Evolutionary conservation across 202 grass and related monocot genomes (phyloP), one percentile per base, ranked within the genome.

Genomic region (Miscanthus sacchariflorus): DNA sequence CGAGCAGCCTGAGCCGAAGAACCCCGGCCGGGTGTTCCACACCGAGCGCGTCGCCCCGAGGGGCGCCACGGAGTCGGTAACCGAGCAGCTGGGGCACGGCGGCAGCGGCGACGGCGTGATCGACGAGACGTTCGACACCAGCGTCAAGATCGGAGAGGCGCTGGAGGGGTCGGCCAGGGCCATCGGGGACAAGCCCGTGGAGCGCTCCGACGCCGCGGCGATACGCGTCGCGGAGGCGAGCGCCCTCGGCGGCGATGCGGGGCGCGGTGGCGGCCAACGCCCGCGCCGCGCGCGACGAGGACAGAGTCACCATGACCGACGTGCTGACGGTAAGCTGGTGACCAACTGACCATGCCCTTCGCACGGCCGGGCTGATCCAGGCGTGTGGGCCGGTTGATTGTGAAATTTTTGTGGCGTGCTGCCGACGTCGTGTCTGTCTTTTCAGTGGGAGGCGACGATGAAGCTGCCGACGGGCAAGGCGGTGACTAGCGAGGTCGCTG

Each of bases 401-500:
- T 33, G 13, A 28, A 1, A 24, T 56, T 25, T 15, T 50, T 23
- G 7, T 9, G 77, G 64, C 70, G 56, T 12, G 45, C 14, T 12
- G 45, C 14, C 23, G 17, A 8, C 18, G 30, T 56, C 4, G 21
- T 25, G 30, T 38, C 10, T 69, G 2, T 11, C 7, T 5, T 76
- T 23, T 3, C 45, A 98, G 95, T 87, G 84, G 73, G 79, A 93
- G 72, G 64, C 91, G 58, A 92, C 90, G 27, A 65, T 17, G 28
- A 91, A 66, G 88, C 59, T 98, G 66, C 39, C 87, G 40, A 85
- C 85, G 68, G 91, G 83, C 63, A 91, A 89, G 64, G 61, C 82
- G 8, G 93, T 73, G 50, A 95, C 90, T 59, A 39, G 18, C 44
- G 81, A 87, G 59, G 88, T 92, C 64, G 91, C 91, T 0, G 63